Base-by-base conservation (phyloP, 208 protist species). In the Porcisia hertigi region DNA sequence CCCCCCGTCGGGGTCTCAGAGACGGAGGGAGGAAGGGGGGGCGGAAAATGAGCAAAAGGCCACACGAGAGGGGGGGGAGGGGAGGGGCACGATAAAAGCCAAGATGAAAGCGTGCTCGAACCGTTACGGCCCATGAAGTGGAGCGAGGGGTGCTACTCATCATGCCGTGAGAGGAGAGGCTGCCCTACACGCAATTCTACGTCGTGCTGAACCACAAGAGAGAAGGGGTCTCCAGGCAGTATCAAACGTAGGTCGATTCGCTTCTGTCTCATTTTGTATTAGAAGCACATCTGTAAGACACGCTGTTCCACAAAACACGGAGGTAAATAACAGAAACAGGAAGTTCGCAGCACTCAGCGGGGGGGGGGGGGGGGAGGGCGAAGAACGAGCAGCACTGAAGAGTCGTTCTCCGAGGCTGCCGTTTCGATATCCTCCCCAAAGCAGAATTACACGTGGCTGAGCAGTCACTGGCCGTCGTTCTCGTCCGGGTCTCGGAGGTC, bases 401-500 rank as follows among this genome's bases (percentile, higher is more conserved):
- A 49, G 14, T 1, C 41, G 6, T 11, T 3, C 25, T 23, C 25
- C 41, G 25, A 20, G 8, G 25, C 18, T n/a, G 34, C 8, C 4
- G 20, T 25, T 30, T 45, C 11, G 23, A 18, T 30, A 16, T 36
- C 41, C 4, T 67, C 34, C 45, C 62, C 41, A 25, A 18, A 18
- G 18, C 47, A 36, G 25, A 9, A 30, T 11, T 30, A 71, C 47
- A 45, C 54, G 47, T 43, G n/a, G 14, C 14, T 7, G 49, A 41
- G 23, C 66, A 30, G 9, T 72, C 71, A 86, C 47, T 81, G 62
- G 1, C 87, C 92, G 20, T 90, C 88, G 77, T 94, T 91, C 60
- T 94, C 87, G 75, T 96, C 92, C 1, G 92, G 92, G 67, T 96
- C 92, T n/a, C 92, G 90, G 49, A 96, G 70, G 69, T 96, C 92